A percentile compares a stretch with the other conserved stretches of the same genome.
Conservation (phyloP, 148 eudicot genomes). For the Hydrangea macrophylla region DNA sequence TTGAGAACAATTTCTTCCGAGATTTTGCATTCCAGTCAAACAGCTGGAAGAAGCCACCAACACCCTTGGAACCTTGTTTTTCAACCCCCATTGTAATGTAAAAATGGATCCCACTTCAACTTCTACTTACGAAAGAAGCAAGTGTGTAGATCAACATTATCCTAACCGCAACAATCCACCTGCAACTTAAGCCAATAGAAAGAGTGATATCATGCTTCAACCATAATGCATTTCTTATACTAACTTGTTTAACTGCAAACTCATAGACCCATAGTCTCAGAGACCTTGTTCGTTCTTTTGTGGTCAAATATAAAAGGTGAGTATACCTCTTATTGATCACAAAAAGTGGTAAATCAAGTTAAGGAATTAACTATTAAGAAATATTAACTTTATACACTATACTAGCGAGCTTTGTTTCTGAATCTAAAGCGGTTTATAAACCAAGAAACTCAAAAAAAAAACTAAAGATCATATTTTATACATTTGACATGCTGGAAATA, state of each 20-base stretch:
- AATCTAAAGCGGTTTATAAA: neutral
- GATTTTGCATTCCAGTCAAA: constrained; percentile 99
- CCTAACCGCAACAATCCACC: constrained; percentile 3
- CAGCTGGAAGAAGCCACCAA: constrained; percentile 89
- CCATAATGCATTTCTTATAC: neutral
- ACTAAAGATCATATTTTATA: neutral
- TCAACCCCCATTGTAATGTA: constrained; percentile 58
- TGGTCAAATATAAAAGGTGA: too few species aligned
- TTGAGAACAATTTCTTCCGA: constrained; percentile 79
- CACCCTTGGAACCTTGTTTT: constrained; percentile 62
- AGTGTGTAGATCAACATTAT: constrained; percentile 6
- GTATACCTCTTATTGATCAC: neutral
- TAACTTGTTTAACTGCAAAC: neutral
- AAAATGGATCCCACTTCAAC: constrained; percentile 11
- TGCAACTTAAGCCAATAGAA: constrained; percentile 11
- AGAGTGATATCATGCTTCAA: neutral
- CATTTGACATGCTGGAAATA: neutral
- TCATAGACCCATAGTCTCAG: too few species aligned
- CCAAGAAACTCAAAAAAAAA: neutral
- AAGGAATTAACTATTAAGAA: neutral
- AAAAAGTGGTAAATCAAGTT: neutral
- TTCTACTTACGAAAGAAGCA: constrained; percentile 9
- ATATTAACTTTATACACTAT: neutral
- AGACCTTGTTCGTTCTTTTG: too few species aligned
- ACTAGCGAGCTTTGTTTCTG: neutral